Evolutionary conservation across 1,284 basidiomycete species (phyloP).

Genomic region (Boletus sp.): DNA sequence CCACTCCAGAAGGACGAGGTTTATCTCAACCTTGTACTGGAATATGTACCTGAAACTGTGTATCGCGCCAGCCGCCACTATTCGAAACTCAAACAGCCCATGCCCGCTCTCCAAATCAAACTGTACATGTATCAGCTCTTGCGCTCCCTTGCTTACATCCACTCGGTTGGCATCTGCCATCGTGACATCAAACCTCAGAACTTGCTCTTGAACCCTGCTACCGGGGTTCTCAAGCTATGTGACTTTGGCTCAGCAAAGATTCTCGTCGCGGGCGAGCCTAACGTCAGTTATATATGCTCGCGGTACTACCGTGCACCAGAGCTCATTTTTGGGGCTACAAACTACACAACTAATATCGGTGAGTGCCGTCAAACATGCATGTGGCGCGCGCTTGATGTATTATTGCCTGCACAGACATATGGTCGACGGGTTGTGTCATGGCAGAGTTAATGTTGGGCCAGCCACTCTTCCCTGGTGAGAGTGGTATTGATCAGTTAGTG

Average conservation of each 20-base stretch:
- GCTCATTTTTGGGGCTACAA: constrained; percentile 98
- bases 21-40: constrained; percentile 97
- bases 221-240: constrained; percentile 95
- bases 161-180: constrained; percentile 96
- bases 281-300: constrained; percentile 99
- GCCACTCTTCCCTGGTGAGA: constrained; percentile 98
- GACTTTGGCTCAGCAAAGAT: constrained; percentile 99
- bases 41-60: constrained; percentile 99
- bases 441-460: constrained; percentile 99
- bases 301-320: constrained; percentile 99
- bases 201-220: constrained; percentile 92
- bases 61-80: constrained; percentile 99
- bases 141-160: constrained; percentile 96
- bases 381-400: constrained; percentile 8
- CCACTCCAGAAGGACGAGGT: constrained; percentile 91
- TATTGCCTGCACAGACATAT: constrained; percentile 78
- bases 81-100: constrained; percentile 98
- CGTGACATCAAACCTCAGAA: constrained; percentile 99
- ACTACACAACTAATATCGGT: constrained; percentile 99
- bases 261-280: constrained; percentile 94
- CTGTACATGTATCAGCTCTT: constrained; percentile 97
- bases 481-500: constrained; percentile 99
- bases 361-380: constrained; percentile 31
- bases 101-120: constrained; percentile 99
- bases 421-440: constrained; percentile 99